Conservation (phyloP, 2,329 filamentous ascomycete species). For the Parafenestella ontariensis region DNA sequence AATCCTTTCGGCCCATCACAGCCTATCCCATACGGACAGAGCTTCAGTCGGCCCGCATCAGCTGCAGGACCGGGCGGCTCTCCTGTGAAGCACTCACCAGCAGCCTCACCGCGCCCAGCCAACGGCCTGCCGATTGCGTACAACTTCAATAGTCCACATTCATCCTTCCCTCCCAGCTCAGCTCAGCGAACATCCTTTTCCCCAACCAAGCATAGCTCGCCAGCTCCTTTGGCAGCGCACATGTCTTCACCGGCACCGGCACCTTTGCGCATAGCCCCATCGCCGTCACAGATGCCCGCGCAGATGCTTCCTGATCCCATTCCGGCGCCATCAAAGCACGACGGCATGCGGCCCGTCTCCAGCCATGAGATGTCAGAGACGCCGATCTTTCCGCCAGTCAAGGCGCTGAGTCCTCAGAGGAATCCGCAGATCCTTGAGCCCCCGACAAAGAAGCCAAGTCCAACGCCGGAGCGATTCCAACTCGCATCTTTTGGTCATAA, state of each 20-base stretch:
- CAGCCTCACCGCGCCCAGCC: conserved; percentile 42
- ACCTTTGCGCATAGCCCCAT: conserved; percentile 35
- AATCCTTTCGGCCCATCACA: conserved; percentile 30
- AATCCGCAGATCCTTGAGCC: conserved; percentile 66
- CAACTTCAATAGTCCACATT: conserved; percentile 54
- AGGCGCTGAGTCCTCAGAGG: conserved; percentile 65
- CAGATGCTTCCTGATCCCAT: conserved; percentile 45
- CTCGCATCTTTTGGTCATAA: not conserved
- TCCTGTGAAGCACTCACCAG: conserved; percentile 46
- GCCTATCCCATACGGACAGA: conserved; percentile 29
- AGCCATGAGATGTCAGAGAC: conserved; percentile 45
- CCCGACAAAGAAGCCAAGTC: conserved; percentile 60
- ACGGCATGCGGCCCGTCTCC: conserved; percentile 41
- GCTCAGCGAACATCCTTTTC: conserved; percentile 45
- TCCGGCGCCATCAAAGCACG: conserved; percentile 58
- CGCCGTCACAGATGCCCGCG: conserved; percentile 40
- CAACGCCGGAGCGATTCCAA: conserved; percentile 12
- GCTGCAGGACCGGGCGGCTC: conserved; percentile 38
- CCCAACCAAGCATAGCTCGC: conserved; percentile 49
- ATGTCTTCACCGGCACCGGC: conserved; percentile 42
- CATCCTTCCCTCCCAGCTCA: conserved; percentile 52
- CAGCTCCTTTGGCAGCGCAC: conserved; percentile 42
- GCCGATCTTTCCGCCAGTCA: conserved; percentile 64
- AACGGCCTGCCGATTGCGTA: conserved; percentile 41
- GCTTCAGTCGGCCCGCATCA: conserved; percentile 42